Evolutionary conservation across 192 early-diverging fungal species (phyloP).

Genomic region (Coemansia brasiliensis): DNA sequence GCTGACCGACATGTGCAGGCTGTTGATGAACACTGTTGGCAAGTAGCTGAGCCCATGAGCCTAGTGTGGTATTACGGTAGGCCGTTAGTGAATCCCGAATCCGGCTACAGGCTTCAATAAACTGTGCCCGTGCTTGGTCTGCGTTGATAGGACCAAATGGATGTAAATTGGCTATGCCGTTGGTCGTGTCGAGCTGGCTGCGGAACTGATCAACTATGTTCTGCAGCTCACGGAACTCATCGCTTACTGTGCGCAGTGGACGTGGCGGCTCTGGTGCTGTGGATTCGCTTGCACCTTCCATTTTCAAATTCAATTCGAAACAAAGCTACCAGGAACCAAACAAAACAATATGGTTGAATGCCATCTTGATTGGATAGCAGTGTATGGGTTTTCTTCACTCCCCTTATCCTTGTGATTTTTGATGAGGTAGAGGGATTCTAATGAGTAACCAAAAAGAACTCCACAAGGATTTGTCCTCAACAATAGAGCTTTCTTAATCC

Average conservation of each 20-base stretch:
- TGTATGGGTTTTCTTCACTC: no score
- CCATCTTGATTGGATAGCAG: no score
- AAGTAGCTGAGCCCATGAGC: slow-evolving; percentile 30
- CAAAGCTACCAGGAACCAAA: no score
- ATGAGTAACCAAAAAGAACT: no score
- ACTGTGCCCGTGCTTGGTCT: slow-evolving; percentile 23
- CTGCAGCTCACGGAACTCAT: slow-evolving; percentile 45
- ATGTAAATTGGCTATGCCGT: slow-evolving; percentile 38
- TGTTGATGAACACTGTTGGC: slow-evolving; percentile 1
- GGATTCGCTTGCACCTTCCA: no score
- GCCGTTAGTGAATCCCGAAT: slow-evolving; percentile 21
- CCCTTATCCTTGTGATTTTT: no score
- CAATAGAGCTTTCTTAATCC: no score
- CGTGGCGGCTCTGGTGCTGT: slow-evolving; percentile 7
- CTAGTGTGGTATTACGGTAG: slow-evolving; percentile 44
- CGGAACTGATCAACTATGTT: slow-evolving; percentile 34
- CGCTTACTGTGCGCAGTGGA: slow-evolving; percentile 36
- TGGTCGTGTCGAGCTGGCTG: slow-evolving; percentile 26
- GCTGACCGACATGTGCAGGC: background rate
- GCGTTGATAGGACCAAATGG: slow-evolving; percentile 44
- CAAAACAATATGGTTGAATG: no score
- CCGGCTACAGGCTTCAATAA: slow-evolving; percentile 28
- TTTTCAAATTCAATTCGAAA: no score
- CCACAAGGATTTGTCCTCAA: no score
- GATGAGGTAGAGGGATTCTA: no score